A percentile compares a stretch with the other conserved stretches of the same genome.
Conservation (phyloP, 2,329 filamentous ascomycete species). For the Trichoderma hamatum region DNA sequence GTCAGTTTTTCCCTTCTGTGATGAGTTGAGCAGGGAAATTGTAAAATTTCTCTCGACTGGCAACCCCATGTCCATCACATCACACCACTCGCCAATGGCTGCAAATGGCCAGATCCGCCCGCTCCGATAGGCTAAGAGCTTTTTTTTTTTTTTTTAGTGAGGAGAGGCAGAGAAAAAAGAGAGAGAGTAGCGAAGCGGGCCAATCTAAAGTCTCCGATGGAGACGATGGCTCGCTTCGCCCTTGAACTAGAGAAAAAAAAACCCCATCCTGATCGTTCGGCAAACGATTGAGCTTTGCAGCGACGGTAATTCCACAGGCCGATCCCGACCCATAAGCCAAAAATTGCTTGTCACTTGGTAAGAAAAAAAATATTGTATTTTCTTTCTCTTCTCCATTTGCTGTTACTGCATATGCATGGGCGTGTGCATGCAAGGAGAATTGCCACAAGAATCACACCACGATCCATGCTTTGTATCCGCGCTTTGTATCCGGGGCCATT, state of each 20-base stretch:
- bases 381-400: not conserved
- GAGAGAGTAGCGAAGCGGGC: not conserved
- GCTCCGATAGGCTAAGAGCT: slow-evolving; percentile 12
- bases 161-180: not conserved
- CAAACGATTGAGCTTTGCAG: not conserved
- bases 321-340: not conserved
- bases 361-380: not conserved
- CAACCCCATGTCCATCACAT: slow-evolving; percentile 2
- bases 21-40: not conserved
- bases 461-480: not conserved
- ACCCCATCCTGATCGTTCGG: not conserved
- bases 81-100: slow-evolving; percentile 10
- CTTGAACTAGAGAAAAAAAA: not conserved
- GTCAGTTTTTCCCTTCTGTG: not conserved
- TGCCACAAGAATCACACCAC: not conserved
- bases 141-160: not conserved
- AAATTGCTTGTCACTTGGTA: not conserved
- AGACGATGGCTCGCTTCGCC: slow-evolving; percentile 4
- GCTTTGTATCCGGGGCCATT: not conserved
- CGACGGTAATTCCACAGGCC: not conserved
- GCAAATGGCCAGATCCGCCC: slow-evolving; percentile 9
- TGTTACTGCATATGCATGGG: not conserved
- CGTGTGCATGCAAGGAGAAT: slow-evolving; percentile 3
- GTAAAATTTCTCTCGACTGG: not conserved
- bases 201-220: slow-evolving; percentile 3